Evolutionary conservation across 371 early-diverging fungal species (phyloP), one percentile per base, ranked within the genome.

Genomic region (Neoconidiobolus thromboides): DNA sequence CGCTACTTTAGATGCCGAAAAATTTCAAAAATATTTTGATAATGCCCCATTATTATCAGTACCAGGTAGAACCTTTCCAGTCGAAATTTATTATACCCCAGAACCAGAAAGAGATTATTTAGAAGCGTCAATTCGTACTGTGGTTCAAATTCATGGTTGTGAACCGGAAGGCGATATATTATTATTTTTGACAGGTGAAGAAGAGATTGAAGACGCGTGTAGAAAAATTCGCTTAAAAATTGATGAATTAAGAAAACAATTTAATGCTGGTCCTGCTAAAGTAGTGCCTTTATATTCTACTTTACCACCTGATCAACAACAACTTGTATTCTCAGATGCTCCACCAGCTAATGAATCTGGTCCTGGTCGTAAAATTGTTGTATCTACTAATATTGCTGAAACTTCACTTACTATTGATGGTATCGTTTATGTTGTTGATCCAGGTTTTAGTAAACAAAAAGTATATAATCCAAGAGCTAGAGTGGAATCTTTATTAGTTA

Each of bases 311-410:
- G 77, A 78, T 43, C 81, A 81, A 63, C 96, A 97, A 69, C 94
- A 86, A 67, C 78, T 79, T 54, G 93, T 96, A 60, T 95, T 94
- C 68, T 85, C 87, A 47, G 78, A 82, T 55, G 86, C 95, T 0
- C 96, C 96, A 10, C 77, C 78, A 2, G 76, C 68, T 1, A 73
- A 79, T 39, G 87, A 81, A 36, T 88, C 89, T 9, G 70, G 83
- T 2, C 86, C 89, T 3, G 94, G 92, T 14, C 82, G 97, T 48
- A 96, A 97, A 70, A 78, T 91, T 53, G 89, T 99, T 39, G 79
- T 99, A 5, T 84, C 97, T 1, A 89, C 99, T 47, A 99, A 99
- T 69, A 89, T 99, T 71, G 96, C 98, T 9, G 99, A 99, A 73
- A 98, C 98, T 1, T 93, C 94, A 53, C 79, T 99, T 56, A 98